These are phyloP conservation scores for Kickxella alabastrina DNA, from an alignment of 192 early-diverging fungal species.

Conservation along the genomic window DNA sequence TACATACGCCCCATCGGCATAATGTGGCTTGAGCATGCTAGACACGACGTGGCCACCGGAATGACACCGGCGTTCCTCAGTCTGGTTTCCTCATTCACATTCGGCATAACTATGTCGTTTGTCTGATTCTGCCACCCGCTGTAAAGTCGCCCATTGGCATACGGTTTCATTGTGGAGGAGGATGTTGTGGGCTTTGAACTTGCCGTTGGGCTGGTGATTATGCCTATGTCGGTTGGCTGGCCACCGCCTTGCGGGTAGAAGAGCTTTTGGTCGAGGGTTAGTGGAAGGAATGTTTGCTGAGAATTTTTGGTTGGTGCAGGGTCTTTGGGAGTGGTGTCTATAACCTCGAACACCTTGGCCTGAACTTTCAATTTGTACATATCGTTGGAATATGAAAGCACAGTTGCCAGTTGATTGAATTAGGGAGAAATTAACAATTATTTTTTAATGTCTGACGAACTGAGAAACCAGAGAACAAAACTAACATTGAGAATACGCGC, in stretches of 20 bases:
- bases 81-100: conserved; percentile 9
- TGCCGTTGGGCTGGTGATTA: not conserved
- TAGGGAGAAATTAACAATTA: not conserved
- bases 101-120: not conserved
- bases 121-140: not conserved
- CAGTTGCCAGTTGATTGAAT: not conserved
- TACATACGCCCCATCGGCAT: conserved; percentile 30
- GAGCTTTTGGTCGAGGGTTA: conserved; percentile 18
- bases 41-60: conserved; percentile 26
- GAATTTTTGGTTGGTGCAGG: not conserved
- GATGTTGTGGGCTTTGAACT: conserved; percentile 12
- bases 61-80: conserved; percentile 27
- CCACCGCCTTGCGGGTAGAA: conserved; percentile 34
- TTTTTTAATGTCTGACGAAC: not conserved
- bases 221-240: conserved; percentile 24
- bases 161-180: conserved; percentile 7
- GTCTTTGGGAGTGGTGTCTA: not conserved
- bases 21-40: conserved; percentile 27
- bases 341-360: conserved; percentile 5
- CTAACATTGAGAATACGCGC: too few species aligned
- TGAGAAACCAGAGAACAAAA: not conserved
- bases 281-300: conserved; percentile 9
- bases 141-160: conserved; percentile 14
- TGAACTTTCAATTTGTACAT: conserved; percentile 12
- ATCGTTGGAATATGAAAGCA: conserved; percentile 17